Evolutionary conservation across 179 eudicot genomes (phyloP).

Genomic region (Silene vulgaris): DNA sequence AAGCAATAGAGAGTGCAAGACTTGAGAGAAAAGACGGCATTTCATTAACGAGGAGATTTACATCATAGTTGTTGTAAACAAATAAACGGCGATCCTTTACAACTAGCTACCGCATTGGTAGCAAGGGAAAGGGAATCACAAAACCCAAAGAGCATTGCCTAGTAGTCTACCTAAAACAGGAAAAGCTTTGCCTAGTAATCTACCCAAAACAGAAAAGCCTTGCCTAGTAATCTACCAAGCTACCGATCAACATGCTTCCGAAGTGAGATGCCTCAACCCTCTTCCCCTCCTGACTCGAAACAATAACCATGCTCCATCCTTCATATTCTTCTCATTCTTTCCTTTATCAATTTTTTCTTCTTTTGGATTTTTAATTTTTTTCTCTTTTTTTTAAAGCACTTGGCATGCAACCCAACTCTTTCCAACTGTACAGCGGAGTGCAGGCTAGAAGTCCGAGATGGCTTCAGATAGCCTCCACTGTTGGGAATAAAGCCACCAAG

Average conservation of each 20-base stretch:
- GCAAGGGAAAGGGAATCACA: neutral
- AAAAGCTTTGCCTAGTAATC: slow-evolving; percentile 2
- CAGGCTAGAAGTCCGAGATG: slow-evolving; percentile 23
- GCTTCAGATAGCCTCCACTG: slow-evolving; percentile 6
- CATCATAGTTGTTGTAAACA: neutral
- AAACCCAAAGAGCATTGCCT: neutral
- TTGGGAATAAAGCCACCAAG: neutral
- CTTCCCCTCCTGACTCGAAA: neutral
- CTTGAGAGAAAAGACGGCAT: neutral
- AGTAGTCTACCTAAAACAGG: neutral
- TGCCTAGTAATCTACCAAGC: neutral
- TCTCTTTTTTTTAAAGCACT: neutral
- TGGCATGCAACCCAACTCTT: slow-evolving; percentile 9
- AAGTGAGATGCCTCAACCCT: neutral
- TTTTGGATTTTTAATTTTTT: neutral
- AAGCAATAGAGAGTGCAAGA: neutral
- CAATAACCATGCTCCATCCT: neutral
- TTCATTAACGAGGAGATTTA: neutral
- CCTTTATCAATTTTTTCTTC: neutral
- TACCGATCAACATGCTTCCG: neutral
- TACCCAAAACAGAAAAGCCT: neutral
- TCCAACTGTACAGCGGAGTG: slow-evolving; percentile 26
- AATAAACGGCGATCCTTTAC: neutral
- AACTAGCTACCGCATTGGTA: neutral
- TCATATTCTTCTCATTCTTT: neutral